Evolutionary conservation across 306 rosid genomes (phyloP).

Genomic region (Cucurbita pepo): DNA sequence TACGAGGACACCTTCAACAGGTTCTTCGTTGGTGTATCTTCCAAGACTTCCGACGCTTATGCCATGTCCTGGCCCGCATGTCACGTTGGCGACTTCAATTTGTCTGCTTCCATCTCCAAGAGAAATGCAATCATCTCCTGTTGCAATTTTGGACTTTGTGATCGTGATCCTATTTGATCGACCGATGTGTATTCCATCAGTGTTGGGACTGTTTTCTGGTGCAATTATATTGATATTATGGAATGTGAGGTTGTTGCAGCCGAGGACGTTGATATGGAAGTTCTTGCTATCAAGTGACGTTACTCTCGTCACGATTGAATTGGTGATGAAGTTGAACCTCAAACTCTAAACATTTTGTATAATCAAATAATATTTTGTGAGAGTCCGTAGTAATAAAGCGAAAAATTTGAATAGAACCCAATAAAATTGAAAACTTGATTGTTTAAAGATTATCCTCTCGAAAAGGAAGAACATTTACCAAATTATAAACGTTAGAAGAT

Average conservation of each 20-base stretch:
- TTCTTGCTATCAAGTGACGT: constrained; percentile 17
- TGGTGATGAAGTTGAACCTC: too few relatives aligned
- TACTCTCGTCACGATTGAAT: too few relatives aligned
- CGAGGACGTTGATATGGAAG: constrained; percentile 19
- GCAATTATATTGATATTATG: constrained; percentile 9
- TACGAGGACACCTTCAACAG: too few relatives aligned
- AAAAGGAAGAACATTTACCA: too few relatives aligned
- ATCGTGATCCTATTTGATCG: constrained; percentile 11
- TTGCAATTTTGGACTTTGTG: not conserved
- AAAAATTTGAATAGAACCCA: too few relatives aligned
- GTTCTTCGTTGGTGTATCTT: too few relatives aligned
- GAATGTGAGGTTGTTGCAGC: constrained; percentile 20
- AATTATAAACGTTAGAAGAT: too few relatives aligned
- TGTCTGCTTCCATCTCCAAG: constrained; percentile 24
- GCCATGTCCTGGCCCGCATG: constrained; percentile 25
- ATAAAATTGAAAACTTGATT: too few relatives aligned
- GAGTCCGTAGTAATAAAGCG: too few relatives aligned
- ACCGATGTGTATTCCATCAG: constrained; percentile 39
- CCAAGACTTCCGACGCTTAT: constrained; percentile 11
- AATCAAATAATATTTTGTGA: too few relatives aligned
- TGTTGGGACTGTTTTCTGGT: constrained; percentile 19
- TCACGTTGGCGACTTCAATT: constrained; percentile 1
- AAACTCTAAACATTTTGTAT: too few relatives aligned
- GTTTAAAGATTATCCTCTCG: too few relatives aligned
- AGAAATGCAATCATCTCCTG: constrained; percentile 42